Evolutionary conservation across 768 basidiomycete genomes (phyloP).

Genomic region (Phylloporus arenicola): DNA sequence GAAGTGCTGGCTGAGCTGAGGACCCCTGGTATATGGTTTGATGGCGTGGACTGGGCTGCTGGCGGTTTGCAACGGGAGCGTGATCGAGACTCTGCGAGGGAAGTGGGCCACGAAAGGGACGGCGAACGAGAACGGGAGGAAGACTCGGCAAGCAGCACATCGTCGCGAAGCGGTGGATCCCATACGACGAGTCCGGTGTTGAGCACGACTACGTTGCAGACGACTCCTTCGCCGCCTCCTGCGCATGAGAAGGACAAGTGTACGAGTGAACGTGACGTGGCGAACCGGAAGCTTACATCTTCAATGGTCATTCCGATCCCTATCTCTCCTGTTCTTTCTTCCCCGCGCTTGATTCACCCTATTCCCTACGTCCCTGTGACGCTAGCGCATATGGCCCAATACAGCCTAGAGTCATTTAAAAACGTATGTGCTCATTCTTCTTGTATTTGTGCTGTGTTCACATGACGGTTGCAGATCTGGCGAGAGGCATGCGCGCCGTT

Average conservation of each 20-base stretch:
- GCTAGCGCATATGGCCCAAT: slow-evolving; percentile 47
- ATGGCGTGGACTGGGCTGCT: slow-evolving; percentile 60
- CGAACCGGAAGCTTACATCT: slow-evolving; percentile 12
- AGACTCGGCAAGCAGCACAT: slow-evolving; percentile 42
- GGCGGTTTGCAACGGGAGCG: slow-evolving; percentile 23
- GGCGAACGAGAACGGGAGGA: slow-evolving; percentile 38
- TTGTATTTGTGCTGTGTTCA: slow-evolving; percentile 3
- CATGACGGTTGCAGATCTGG: slow-evolving; percentile 49
- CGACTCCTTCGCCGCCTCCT: slow-evolving; percentile 74
- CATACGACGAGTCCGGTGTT: slow-evolving; percentile 68
- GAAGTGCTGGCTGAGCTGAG: slow-evolving; percentile 55
- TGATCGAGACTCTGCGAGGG: slow-evolving; percentile 36
- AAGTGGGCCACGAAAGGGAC: slow-evolving; percentile 31
- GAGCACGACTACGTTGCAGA: slow-evolving; percentile 68
- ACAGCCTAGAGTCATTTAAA: slow-evolving; percentile 54
- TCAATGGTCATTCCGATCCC: slow-evolving; percentile 34
- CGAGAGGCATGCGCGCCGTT: slow-evolving; percentile 66
- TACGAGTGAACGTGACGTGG: slow-evolving; percentile 15
- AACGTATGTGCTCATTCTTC: slow-evolving; percentile 36
- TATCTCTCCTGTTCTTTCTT: slow-evolving; percentile 56
- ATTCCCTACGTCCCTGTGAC: slow-evolving; percentile 68
- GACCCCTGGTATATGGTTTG: slow-evolving; percentile 61
- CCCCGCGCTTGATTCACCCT: slow-evolving; percentile 54
- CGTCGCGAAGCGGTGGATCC: slow-evolving; percentile 47
- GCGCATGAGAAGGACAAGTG: slow-evolving; percentile 34